Base-by-base conservation (phyloP, 2,329 filamentous ascomycete genomes). In the Phialophora expanda region DNA sequence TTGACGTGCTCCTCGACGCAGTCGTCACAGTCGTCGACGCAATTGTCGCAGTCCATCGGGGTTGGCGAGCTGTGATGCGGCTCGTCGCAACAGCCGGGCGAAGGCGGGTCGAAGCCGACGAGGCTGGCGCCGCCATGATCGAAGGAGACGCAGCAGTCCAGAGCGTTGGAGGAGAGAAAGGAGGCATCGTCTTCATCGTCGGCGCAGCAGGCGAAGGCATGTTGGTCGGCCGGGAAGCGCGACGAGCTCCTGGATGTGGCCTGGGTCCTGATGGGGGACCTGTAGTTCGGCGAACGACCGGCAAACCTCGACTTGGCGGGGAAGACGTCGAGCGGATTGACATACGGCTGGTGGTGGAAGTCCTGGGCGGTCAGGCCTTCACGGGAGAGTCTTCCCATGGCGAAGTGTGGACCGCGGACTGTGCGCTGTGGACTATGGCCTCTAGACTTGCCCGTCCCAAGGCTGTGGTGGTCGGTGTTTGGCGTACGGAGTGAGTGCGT, bases 1-100 rank as follows among this genome's bases (percentile, higher is more conserved):
- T 61, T 62, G 22, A 63, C 50, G 26, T 69, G 67, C 53, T 71
- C 66, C 32, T 70, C 68, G n/a, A 66, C 66, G 61, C 69, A 71
- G 53, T 69, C 66, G n/a, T 71, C 63, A 57, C 67, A 69, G 54
- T 69, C 69, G 38, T 71, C 66, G 9, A 68, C 62, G 24, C 69
- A 71, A 41, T 71, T 67, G 44, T 71, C 67, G 48, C 69, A 71
- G 56, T 69, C 67, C 67, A 69, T 67, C 0, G 62, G 65, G 38
- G 62, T 67, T n/a, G 67, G 67, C 3, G 67, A 69, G 32, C 38
- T 67, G 51, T 69, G 67, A 12, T 62, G 65, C 5, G 65, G 55
- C 44, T 58, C 60, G 44, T 66, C 60, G 50, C 53, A 65, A 38
- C 44, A 64, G 34, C 38, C 51, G 3, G 56, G n/a, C n/a, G 50